A percentile compares a stretch with the other conserved stretches of the same genome.
These are phyloP conservation scores for Aspergillus piperis DNA, from an alignment of 2,329 filamentous ascomycete genomes.

Conservation along the genomic window DNA sequence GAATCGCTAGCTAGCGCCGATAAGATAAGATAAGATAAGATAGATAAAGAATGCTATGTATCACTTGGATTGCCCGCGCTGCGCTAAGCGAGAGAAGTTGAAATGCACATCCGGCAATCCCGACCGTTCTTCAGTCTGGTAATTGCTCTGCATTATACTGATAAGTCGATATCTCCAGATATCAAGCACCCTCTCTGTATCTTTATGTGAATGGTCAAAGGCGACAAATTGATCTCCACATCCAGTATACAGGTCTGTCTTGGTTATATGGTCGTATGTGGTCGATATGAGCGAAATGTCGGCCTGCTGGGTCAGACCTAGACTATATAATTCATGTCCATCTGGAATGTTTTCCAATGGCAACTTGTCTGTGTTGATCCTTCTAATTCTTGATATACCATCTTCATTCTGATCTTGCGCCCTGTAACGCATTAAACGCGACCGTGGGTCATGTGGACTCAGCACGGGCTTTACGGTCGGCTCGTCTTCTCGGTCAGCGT, in stretches of 20 bases:
- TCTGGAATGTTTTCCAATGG: conserved; percentile 34
- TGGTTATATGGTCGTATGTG: conserved; percentile 5
- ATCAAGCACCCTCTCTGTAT: conserved; percentile 8
- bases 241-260: conserved; percentile 26
- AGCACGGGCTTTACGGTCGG: conserved; percentile 12
- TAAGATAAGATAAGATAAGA: background rate
- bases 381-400: conserved; percentile 5
- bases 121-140: conserved; percentile 15
- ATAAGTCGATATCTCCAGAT: conserved; percentile 24
- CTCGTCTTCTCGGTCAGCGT: background rate
- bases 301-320: conserved; percentile 17
- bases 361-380: conserved; percentile 26
- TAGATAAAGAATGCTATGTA: background rate
- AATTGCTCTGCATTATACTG: conserved; percentile 20
- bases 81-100: conserved; percentile 19
- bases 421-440: conserved; percentile 32
- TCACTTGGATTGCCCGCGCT: background rate
- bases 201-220: conserved; percentile 10
- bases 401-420: background rate
- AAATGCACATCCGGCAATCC: conserved; percentile 12
- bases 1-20: background rate
- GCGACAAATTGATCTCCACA: conserved; percentile 12
- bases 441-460: conserved; percentile 31
- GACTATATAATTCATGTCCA: conserved; percentile 24
- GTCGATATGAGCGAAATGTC: conserved; percentile 9